Conservation (phyloP, 2,329 filamentous ascomycete species). For the Scolecobasidium constrictum region DNA sequence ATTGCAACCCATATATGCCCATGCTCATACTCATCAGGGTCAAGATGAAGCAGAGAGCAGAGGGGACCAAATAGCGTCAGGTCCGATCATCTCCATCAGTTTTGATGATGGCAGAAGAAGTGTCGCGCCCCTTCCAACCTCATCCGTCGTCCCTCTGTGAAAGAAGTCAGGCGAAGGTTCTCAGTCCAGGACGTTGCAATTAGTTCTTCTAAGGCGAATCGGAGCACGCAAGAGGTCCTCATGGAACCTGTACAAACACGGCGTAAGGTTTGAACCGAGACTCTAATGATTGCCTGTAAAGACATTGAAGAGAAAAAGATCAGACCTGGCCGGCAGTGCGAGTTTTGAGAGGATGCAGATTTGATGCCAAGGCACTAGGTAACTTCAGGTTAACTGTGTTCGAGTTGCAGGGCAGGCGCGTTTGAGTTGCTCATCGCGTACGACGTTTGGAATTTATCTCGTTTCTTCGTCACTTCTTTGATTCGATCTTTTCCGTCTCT, state of each 20-base stretch:
- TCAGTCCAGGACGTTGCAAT: slow-evolving; percentile 26
- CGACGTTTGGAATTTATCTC: not conserved
- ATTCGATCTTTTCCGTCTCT: too few species aligned
- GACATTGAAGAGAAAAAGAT: slow-evolving; percentile 54
- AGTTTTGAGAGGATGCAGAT: not conserved
- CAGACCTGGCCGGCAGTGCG: not conserved
- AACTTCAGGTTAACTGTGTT: not conserved
- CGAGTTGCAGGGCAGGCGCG: too few species aligned
- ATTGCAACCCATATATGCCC: not conserved
- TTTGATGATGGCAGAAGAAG: slow-evolving; percentile 23
- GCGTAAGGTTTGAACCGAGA: slow-evolving; percentile 82
- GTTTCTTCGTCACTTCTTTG: not conserved
- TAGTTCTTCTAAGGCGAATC: slow-evolving; percentile 79
- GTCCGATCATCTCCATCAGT: too few species aligned
- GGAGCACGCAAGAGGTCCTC: slow-evolving; percentile 89
- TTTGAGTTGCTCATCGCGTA: not conserved
- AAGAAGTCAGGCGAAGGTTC: slow-evolving; percentile 22
- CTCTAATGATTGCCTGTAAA: slow-evolving; percentile 90
- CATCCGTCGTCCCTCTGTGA: slow-evolving; percentile 37
- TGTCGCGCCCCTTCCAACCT: slow-evolving; percentile 33
- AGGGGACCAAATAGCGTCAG: slow-evolving; percentile 21
- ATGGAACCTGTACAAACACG: slow-evolving; percentile 85
- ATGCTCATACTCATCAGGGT: slow-evolving; percentile 31
- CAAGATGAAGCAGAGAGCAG: slow-evolving; percentile 69
- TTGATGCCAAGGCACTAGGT: not conserved